Conservation (phyloP, 2,329 filamentous ascomycete genomes). For the Neurospora crassa region DNA sequence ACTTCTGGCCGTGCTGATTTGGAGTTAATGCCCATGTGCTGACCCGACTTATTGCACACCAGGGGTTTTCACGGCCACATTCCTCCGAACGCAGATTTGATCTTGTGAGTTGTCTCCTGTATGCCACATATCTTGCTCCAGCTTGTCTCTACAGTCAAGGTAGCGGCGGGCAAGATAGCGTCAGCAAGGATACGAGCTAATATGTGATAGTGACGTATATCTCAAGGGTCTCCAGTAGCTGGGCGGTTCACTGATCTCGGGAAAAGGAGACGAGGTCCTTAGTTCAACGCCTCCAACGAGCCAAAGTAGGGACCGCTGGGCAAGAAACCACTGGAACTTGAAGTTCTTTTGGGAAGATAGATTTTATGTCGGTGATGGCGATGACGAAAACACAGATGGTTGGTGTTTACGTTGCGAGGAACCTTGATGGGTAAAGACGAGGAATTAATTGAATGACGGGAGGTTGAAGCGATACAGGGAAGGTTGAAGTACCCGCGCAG, state of each 20-base stretch:
- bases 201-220: conserved; percentile 22
- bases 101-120: conserved; percentile 60
- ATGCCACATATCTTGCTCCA: not conserved
- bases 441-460: not conserved
- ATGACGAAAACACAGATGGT: not conserved
- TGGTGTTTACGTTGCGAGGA: not conserved
- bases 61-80: conserved; percentile 76
- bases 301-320: not conserved
- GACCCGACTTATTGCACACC: conserved; percentile 1
- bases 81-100: conserved; percentile 61
- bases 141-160: not conserved
- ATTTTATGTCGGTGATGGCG: not conserved
- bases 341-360: not conserved
- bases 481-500: not conserved
- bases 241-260: not conserved
- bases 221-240: conserved; percentile 23
- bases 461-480: not conserved
- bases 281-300: not conserved
- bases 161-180: not conserved
- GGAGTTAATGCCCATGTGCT: not conserved
- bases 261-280: not conserved
- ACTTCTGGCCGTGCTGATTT: not conserved
- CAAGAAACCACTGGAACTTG: too few species aligned
- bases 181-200: conserved; percentile 11
- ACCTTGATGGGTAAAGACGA: not conserved